phyloP scores from a whole-genome alignment of 371 early-diverging fungal species.

The Rhizopus arrhizus region DNA sequence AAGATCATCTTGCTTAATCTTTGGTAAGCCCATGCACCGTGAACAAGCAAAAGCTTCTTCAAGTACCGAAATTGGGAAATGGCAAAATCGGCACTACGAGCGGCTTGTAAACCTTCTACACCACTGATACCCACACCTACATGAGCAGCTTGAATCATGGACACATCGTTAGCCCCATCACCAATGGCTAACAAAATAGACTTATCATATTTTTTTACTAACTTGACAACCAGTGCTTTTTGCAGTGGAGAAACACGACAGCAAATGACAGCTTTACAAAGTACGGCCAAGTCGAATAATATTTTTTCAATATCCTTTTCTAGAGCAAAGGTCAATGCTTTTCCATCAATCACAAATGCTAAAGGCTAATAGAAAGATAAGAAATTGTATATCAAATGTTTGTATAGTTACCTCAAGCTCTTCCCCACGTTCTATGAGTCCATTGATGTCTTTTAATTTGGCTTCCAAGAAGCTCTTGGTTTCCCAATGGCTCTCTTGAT shows the following conservation, averaged over 20 bases:
- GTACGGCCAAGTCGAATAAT: constrained; percentile 76
- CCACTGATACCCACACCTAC: constrained; percentile 97
- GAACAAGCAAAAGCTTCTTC: constrained; percentile 87
- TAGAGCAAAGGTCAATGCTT: constrained; percentile 69
- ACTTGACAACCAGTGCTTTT: constrained; percentile 91
- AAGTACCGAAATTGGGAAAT: constrained; percentile 93
- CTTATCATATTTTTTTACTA: constrained; percentile 77
- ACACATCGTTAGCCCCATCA: constrained; percentile 99
- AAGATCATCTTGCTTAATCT: constrained; percentile 85
- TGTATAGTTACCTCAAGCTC: constrained; percentile 53
- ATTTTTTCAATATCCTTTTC: constrained; percentile 70
- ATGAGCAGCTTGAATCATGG: constrained; percentile 97
- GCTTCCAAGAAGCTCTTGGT: constrained; percentile 78
- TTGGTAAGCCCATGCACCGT: constrained; percentile 94
- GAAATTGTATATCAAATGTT: neutral
- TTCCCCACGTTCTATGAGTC: constrained; percentile 56
- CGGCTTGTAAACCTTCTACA: constrained; percentile 96
- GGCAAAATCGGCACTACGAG: constrained; percentile 95
- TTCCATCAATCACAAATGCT: constrained; percentile 76
- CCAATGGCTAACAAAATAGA: constrained; percentile 90
- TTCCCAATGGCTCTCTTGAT: constrained; percentile 78
- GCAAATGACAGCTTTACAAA: constrained; percentile 87
- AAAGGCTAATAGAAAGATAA: constrained; percentile 46
- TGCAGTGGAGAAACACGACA: constrained; percentile 95
- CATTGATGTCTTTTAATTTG: constrained; percentile 71